Evolutionary conservation across 176 grass and related monocot species (phyloP).

Genomic region (Tuctoria greenei): DNA sequence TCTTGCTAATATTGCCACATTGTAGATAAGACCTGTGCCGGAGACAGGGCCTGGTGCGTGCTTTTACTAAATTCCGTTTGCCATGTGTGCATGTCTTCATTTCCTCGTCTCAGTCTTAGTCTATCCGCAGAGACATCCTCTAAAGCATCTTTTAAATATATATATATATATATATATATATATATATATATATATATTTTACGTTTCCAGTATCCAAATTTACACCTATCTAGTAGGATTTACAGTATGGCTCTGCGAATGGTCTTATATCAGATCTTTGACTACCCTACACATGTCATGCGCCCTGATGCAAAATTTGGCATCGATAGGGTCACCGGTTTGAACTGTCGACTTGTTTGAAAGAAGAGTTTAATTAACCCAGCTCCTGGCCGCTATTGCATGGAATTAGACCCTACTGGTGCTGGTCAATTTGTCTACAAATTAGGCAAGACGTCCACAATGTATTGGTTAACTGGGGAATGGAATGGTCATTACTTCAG

Average conservation of each 20-base stretch:
- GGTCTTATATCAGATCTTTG: constrained; percentile 75
- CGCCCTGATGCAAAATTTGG: constrained; percentile 36
- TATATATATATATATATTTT: no score
- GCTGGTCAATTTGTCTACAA: constrained; percentile 24
- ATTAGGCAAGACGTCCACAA: constrained; percentile 31
- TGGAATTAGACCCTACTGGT: constrained; percentile 38
- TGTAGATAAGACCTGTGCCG: constrained; percentile 10
- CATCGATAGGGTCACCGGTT: constrained; percentile 20
- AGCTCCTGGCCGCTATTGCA: constrained; percentile 35
- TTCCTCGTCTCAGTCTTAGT: background rate
- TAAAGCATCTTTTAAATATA: no score
- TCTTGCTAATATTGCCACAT: constrained; percentile 26
- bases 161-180: no score
- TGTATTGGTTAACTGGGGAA: constrained; percentile 29
- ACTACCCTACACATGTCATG: constrained; percentile 45
- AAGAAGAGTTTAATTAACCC: constrained; percentile 49
- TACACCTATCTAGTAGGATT: no score
- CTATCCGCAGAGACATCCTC: no score
- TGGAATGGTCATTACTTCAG: constrained; percentile 60
- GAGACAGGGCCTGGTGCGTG: background rate
- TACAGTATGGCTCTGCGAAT: no score
- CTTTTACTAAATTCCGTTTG: background rate
- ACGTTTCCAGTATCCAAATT: no score
- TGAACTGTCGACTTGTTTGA: constrained; percentile 38
- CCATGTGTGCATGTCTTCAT: background rate